A percentile compares a stretch with the other conserved stretches of the same genome.
These are phyloP conservation scores for Penicillium sp. DNA, from an alignment of 2,329 filamentous ascomycete species.

Conservation along the genomic window DNA sequence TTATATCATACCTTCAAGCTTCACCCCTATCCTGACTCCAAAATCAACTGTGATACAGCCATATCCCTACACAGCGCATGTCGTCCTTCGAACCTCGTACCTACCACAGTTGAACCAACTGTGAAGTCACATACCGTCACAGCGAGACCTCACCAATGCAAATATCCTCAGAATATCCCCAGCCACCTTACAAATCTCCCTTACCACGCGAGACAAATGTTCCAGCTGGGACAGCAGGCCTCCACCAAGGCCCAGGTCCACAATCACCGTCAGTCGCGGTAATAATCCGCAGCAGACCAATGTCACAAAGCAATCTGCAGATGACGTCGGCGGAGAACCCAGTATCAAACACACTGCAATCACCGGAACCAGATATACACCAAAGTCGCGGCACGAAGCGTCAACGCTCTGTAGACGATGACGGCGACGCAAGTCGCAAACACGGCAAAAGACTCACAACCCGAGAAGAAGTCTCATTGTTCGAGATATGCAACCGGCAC, in stretches of 20 bases:
- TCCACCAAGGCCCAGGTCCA: not conserved
- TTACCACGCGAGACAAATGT: not conserved
- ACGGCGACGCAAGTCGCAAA: slow-evolving; percentile 26
- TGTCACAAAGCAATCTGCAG: not conserved
- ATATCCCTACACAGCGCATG: not conserved
- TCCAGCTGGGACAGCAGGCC: not conserved
- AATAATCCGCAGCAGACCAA: not conserved
- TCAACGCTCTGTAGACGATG: slow-evolving; percentile 6
- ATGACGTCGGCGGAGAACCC: not conserved
- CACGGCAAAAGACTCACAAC: slow-evolving; percentile 42
- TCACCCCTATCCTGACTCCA: not conserved
- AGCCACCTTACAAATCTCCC: not conserved
- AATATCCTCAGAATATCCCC: not conserved
- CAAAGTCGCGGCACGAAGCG: slow-evolving; percentile 11
- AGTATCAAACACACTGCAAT: not conserved
- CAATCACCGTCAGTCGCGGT: not conserved
- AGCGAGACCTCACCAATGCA: not conserved
- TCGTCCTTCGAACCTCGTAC: not conserved
- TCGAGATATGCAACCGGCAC: slow-evolving; percentile 42
- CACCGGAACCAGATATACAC: not conserved
- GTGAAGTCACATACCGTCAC: not conserved
- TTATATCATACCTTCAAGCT: not conserved
- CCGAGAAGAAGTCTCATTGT: slow-evolving; percentile 41
- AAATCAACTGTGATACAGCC: not conserved
- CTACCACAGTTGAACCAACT: not conserved